These are phyloP conservation scores for Sideroxylon spinosum DNA, from an alignment of 179 eudicot genomes.

Conservation along the genomic window DNA sequence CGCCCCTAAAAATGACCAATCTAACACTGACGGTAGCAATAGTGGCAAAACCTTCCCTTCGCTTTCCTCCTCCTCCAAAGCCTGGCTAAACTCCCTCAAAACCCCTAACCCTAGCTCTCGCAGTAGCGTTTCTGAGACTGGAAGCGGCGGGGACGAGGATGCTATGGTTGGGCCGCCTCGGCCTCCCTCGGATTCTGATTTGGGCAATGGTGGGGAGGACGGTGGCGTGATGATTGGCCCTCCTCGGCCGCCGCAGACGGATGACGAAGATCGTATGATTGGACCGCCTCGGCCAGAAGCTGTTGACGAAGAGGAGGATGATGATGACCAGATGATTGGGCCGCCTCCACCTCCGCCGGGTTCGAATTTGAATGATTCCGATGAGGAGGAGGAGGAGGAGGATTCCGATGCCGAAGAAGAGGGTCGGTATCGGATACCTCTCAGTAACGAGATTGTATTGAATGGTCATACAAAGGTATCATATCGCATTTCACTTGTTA, in stretches of 20 bases:
- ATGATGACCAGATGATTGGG: slow-evolving; percentile 46
- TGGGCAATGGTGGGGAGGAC: slow-evolving; percentile 18
- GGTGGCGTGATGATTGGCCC: slow-evolving; percentile 36
- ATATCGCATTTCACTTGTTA: background rate
- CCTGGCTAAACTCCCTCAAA: slow-evolving; percentile 45
- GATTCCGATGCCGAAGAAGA: slow-evolving; percentile 36
- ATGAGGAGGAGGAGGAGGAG: slow-evolving; percentile 47
- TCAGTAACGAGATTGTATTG: slow-evolving; percentile 86
- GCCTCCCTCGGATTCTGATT: slow-evolving; percentile 14
- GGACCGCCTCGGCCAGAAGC: slow-evolving; percentile 38
- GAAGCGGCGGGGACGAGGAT: slow-evolving; percentile 16
- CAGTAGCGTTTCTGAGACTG: background rate
- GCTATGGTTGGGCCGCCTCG: slow-evolving; percentile 23
- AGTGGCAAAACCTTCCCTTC: slow-evolving; percentile 28
- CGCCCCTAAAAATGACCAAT: slow-evolving; percentile 5
- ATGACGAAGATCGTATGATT: slow-evolving; percentile 22
- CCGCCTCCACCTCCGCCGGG: slow-evolving; percentile 47
- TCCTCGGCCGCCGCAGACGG: slow-evolving; percentile 22
- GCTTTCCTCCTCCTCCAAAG: slow-evolving; percentile 54
- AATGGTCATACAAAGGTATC: slow-evolving; percentile 88
- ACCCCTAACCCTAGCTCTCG: slow-evolving; percentile 26
- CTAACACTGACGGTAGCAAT: background rate
- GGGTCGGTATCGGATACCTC: slow-evolving; percentile 46
- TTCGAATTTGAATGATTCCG: slow-evolving; percentile 27
- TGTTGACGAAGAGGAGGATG: slow-evolving; percentile 32